phyloP scores from a whole-genome alignment of 2,329 filamentous ascomycete genomes.

The Pseudogymnoascus sp. region DNA sequence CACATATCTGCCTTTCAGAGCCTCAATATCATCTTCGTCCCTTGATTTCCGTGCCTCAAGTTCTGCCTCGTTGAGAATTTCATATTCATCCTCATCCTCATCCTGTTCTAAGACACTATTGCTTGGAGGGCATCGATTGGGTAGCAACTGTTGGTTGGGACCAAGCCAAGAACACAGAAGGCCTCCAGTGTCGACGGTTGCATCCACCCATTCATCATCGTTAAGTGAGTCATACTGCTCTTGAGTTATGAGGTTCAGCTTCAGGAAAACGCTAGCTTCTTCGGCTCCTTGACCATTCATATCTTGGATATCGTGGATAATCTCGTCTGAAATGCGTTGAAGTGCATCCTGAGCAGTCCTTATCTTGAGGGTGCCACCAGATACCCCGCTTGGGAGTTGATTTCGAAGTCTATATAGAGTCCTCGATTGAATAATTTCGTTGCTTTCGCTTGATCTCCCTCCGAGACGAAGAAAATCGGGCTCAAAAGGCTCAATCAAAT shows the following conservation, averaged over 20 bases:
- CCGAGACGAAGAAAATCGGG: slow-evolving; percentile 53
- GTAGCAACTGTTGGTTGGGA: slow-evolving; percentile 16
- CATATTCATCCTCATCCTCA: slow-evolving; percentile 20
- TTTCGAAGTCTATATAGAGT: slow-evolving; percentile 45
- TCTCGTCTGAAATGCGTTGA: slow-evolving; percentile 12
- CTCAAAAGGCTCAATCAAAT: slow-evolving; percentile 40
- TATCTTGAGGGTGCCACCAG: too few species aligned
- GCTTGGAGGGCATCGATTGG: slow-evolving; percentile 20
- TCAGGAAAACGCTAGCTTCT: slow-evolving; percentile 44
- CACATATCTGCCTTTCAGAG: slow-evolving; percentile 21
- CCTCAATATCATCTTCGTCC: slow-evolving; percentile 16
- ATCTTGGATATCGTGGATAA: neutral
- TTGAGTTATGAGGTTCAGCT: slow-evolving; percentile 50
- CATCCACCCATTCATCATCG: slow-evolving; percentile 32
- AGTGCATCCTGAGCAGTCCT: slow-evolving; percentile 22
- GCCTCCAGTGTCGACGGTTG: neutral
- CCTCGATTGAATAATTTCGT: slow-evolving; percentile 54
- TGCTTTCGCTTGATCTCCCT: slow-evolving; percentile 29
- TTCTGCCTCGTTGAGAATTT: slow-evolving; percentile 22
- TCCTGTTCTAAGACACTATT: slow-evolving; percentile 24
- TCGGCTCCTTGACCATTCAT: slow-evolving; percentile 34
- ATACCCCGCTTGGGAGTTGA: neutral
- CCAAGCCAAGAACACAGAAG: slow-evolving; percentile 19
- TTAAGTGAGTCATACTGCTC: slow-evolving; percentile 55
- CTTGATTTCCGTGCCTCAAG: slow-evolving; percentile 15